Conservation (phyloP, 73 alveolate species). For the Tetrahymena thermophila region DNA sequence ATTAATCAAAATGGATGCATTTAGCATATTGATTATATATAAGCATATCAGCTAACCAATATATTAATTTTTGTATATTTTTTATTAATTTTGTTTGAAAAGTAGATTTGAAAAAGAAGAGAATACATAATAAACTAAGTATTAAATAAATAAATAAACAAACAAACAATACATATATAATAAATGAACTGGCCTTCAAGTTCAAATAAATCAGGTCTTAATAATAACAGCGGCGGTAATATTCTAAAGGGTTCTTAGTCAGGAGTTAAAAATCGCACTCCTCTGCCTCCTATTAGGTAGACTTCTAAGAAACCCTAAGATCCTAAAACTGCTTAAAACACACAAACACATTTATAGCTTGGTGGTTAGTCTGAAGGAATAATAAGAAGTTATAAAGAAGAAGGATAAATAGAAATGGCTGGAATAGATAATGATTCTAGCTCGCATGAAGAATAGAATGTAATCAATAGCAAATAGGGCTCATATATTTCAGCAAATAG, state of each 20-base stretch:
- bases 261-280: not conserved
- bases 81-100: not conserved
- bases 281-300: not conserved
- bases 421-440: not conserved
- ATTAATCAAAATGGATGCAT: not conserved
- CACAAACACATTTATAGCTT: not conserved
- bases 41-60: not conserved
- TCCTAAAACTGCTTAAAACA: not conserved
- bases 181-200: not conserved
- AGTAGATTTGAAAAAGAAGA: not conserved
- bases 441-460: not conserved
- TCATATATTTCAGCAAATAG: not conserved
- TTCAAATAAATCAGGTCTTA: not conserved
- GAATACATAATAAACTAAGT: not conserved
- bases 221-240: not conserved
- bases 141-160: not conserved
- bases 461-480: not conserved
- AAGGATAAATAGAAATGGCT: not conserved
- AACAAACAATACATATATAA: not conserved
- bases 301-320: not conserved
- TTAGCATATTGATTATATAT: not conserved
- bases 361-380: not conserved
- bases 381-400: not conserved
- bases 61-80: not conserved
- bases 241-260: not conserved